Base-by-base conservation (phyloP, 805 yeast genomes). In the Candida ulmi region DNA sequence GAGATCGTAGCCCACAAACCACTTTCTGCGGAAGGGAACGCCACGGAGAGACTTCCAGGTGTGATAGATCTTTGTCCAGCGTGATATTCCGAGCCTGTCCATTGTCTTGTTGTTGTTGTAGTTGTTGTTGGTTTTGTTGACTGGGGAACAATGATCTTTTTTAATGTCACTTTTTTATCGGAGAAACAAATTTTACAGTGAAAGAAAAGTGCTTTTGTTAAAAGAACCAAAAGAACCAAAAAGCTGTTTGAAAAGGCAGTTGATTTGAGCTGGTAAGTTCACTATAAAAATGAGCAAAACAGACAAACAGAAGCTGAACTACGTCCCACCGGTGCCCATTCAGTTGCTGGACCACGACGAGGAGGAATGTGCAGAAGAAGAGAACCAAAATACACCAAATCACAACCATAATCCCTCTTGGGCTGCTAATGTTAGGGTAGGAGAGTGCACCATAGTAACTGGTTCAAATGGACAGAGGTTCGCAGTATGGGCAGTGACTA, bases 1-100 rank as follows among this genome's bases (percentile, higher is more conserved):
- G n/a, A 87, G 66, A 54, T 86, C 95, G 54, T 83, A 85, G 2
- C 88, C 63, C 3, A 56, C 48, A 50, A 85, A 84, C 65, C 79
- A 85, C 55, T 69, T 71, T 39, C 70, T 71, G 30, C 95, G 69
- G 57, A 84, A 78, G 0, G 95, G 95, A 4, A 85, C 69, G 33
- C 66, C 72, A 33, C 80, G 61, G 5, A 83, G 58, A 0, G 88
- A 71, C 50, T 71, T 74, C 77, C 80, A 85, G 48, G 66, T 65
- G 58, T 74, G 72, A 39, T 70, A 63, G 0, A 75, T 41, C 35
- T 74, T 72, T 54, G 68, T 74, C 65, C 72, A 66, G 15, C 9
- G 11, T 9, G 18, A n/a, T 9, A 30, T 17, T 23, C 62, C 63
- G 31, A 80, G 54, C 17, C 71, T 73, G 42, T 76, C 80, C 78